These are phyloP conservation scores for Eutypella sp. DNA, from an alignment of 2,329 filamentous ascomycete genomes.

Conservation along the genomic window DNA sequence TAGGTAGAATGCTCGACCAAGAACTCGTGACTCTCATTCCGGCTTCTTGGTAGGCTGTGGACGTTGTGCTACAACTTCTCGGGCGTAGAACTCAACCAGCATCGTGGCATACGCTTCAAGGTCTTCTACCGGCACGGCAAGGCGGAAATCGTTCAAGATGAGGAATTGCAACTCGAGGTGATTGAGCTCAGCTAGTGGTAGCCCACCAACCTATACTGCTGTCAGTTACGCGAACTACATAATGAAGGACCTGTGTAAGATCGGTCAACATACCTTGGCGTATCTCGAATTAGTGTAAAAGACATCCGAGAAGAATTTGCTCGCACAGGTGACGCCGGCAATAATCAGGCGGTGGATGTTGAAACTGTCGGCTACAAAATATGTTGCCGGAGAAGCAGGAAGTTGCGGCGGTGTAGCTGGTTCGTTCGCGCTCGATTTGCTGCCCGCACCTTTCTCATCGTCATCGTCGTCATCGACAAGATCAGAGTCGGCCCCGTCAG, in stretches of 20 bases:
- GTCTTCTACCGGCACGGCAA: slow-evolving; percentile 90
- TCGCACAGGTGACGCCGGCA: slow-evolving; percentile 93
- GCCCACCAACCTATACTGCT: slow-evolving; percentile 73
- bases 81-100: slow-evolving; percentile 95
- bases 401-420: slow-evolving; percentile 12
- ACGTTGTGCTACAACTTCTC: slow-evolving; percentile 65
- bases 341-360: slow-evolving; percentile 98
- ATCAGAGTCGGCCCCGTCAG: slow-evolving; percentile 45
- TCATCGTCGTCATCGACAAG: slow-evolving; percentile 45
- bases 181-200: slow-evolving; percentile 88
- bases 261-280: slow-evolving; percentile 81
- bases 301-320: slow-evolving; percentile 98
- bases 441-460: slow-evolving; percentile 33
- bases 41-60: slow-evolving; percentile 13
- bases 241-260: slow-evolving; percentile 1
- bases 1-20: slow-evolving; percentile 1
- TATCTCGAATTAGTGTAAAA: slow-evolving; percentile 99
- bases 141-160: slow-evolving; percentile 89
- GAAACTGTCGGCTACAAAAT: slow-evolving; percentile 96
- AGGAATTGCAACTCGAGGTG: slow-evolving; percentile 95
- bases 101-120: slow-evolving; percentile 97
- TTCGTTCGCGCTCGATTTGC: slow-evolving; percentile 20
- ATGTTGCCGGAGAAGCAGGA: slow-evolving; percentile 39
- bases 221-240: not conserved
- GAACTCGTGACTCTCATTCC: slow-evolving; percentile 4